Conservation (phyloP, 495 filamentous ascomycete species). For the Filosporella fistucella region DNA sequence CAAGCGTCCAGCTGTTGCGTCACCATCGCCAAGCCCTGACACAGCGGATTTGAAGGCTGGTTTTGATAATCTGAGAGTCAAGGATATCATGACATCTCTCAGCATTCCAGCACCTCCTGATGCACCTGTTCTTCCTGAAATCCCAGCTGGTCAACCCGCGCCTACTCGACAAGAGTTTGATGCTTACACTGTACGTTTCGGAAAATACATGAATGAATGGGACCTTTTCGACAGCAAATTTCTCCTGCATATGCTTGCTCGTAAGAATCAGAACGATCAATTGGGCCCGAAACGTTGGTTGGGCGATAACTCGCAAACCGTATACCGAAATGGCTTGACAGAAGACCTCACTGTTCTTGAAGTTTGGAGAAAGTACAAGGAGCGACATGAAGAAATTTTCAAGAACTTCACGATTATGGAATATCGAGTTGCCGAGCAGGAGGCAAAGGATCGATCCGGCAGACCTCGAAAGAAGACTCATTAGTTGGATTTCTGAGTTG, state of each 20-base stretch:
- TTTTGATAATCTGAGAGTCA: slow-evolving; percentile 62
- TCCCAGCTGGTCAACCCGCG: slow-evolving; percentile 28
- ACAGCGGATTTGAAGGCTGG: slow-evolving; percentile 45
- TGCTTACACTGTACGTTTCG: slow-evolving; percentile 58
- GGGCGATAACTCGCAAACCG: slow-evolving; percentile 36
- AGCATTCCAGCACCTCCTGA: slow-evolving; percentile 60
- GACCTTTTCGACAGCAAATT: slow-evolving; percentile 60
- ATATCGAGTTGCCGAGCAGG: slow-evolving; percentile 34
- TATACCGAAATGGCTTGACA: slow-evolving; percentile 57
- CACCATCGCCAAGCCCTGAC: slow-evolving; percentile 25
- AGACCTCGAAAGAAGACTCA: slow-evolving; percentile 15
- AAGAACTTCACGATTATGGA: slow-evolving; percentile 53
- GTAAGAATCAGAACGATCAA: slow-evolving; percentile 48
- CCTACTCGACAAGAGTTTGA: slow-evolving; percentile 46
- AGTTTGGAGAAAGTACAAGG: slow-evolving; percentile 61
- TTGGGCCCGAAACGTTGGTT: slow-evolving; percentile 52
- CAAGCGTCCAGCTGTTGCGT: slow-evolving; percentile 15
- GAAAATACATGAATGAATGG: slow-evolving; percentile 66
- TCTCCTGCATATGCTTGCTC: slow-evolving; percentile 59
- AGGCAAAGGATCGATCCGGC: not conserved
- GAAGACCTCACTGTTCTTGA: slow-evolving; percentile 59
- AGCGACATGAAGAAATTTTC: slow-evolving; percentile 58
- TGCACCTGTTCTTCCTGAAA: slow-evolving; percentile 26
- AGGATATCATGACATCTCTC: slow-evolving; percentile 60
- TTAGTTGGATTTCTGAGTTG: slow-evolving; percentile 3